Base-by-base conservation (phyloP, 352 stramenopile species). In the Aphanomyces euteiches region DNA sequence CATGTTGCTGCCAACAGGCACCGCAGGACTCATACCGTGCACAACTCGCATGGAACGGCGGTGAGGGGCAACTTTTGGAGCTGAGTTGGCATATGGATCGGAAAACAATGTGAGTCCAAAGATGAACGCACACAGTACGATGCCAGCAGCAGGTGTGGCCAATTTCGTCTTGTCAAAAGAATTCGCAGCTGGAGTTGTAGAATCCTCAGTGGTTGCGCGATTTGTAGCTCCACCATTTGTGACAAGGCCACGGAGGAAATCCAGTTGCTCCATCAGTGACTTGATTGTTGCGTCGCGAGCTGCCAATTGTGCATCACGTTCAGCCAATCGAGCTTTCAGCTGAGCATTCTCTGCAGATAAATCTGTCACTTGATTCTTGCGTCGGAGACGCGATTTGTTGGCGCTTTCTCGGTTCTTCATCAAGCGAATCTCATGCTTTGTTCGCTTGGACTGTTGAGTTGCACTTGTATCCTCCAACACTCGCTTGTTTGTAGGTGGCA, bases 341-440 rank as follows among this genome's bases (percentile, higher is more conserved):
- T 73, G 56, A 10, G 6, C 48, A 39, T 67, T 67, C 56, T 90
- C 81, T 13, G 69, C 75, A 34, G 78, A 77, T 7, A 93, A 66
- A 15, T 87, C 84, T 15, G 73, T 74, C 41, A 93, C 76, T 74
- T 90, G 83, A 4, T 82, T 81, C 76, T 92, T 93, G 54, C 84
- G 80, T 5, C 83, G 82, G 56, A 90, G 56, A 28, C 85, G 84
- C 47, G 82, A 91, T 71, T 87, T 88, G 79, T 93, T 93, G 66
- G 85, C 85, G 64, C 85, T 93, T 66, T 93, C 85, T 47, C 85
- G 79, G 78, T 93, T 93, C 71, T 93, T 93, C 85, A 93, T 93
- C 73, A 92, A 80, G 3, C 85, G 84, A 56, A 92, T 90, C 72
- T 90, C 85, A 19, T 84, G 80, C 78, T 92, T 93, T 5, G 84